Evolutionary conservation across 2,329 filamentous ascomycete species (phyloP).

Genomic region (Diaporthe sp.): DNA sequence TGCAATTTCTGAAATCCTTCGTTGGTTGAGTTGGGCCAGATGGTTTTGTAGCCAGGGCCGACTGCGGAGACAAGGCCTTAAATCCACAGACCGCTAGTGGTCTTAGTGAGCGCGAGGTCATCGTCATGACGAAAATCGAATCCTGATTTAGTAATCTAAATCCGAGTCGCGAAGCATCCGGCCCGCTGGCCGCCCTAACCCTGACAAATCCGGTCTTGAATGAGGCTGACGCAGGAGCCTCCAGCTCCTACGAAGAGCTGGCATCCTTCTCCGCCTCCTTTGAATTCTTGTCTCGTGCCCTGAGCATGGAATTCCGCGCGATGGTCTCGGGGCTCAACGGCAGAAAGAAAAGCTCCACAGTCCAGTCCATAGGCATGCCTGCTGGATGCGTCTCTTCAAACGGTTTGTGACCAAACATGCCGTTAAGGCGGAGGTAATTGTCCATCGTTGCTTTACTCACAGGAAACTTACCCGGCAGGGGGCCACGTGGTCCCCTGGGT

Average conservation of each 20-base stretch:
- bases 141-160: slow-evolving; percentile 1
- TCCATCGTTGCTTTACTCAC: too few relatives aligned
- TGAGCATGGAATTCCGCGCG: not conserved
- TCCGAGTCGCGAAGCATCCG: slow-evolving; percentile 5
- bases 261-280: not conserved
- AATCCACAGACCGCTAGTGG: not conserved
- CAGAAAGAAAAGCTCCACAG: not conserved
- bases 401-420: too few relatives aligned
- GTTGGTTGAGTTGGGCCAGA: not conserved
- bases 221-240: not conserved
- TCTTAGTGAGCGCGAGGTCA: not conserved
- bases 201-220: not conserved
- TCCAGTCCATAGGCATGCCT: not conserved
- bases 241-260: not conserved
- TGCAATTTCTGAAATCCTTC: not conserved
- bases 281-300: not conserved
- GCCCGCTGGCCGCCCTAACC: not conserved
- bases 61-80: not conserved
- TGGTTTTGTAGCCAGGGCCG: not conserved
- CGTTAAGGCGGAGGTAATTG: too few relatives aligned
- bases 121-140: slow-evolving; percentile 8
- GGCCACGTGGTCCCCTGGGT: not conserved
- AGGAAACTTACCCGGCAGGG: not conserved
- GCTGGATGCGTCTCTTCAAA: not conserved
- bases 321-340: not conserved